Base-by-base conservation (phyloP, 495 filamentous ascomycete genomes). In the Aspergillus olivimuriae region DNA sequence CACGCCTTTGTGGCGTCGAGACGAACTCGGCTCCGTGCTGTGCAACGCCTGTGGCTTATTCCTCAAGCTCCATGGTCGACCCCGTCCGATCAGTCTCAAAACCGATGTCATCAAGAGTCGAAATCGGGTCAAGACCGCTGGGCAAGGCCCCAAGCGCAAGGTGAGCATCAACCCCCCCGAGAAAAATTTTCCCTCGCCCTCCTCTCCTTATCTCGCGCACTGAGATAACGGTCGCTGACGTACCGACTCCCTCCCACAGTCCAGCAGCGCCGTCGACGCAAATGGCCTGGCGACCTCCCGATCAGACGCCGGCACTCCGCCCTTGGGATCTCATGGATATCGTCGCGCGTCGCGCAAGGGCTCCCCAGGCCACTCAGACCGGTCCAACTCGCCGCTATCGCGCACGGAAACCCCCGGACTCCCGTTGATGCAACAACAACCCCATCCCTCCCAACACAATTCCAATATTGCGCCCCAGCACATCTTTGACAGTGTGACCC, bases 41-140 rank as follows among this genome's bases (percentile, higher is more conserved):
- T 99, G 92, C 80, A 99, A 99, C 68, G 92, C 94, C 32, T 99
- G 94, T 62, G 94, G 94, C 24, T 70, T 99, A 30, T 99, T 99
- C 68, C 65, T 97, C 53, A 99, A 99, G 72, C 81, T 99, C 47
- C 92, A 99, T 53, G 87, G 88, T 47, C 81, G 89, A 16, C 81
- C 94, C 49, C 83, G 92, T 40, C 94, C 94, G 56, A 94, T 94
- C 65, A 90, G 84, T 51, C 77, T 99, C 52, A 99, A 99, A 71
- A 99, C 94, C 34, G 94, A 99, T 72, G 89, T 97, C 47, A 99
- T 99, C 69, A 99, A 99, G 70, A 95, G 90, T 70, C 89, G 92
- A 53, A 99, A 99, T 62, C 82, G 92, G 42, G 90, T 97, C 38
- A 97, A 97, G 73, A 92, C 89, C 34, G 80, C 84, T 46, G 87